Evolutionary conservation across 106 monocot species (phyloP).

Genomic region (Dendrobium huoshanense): DNA sequence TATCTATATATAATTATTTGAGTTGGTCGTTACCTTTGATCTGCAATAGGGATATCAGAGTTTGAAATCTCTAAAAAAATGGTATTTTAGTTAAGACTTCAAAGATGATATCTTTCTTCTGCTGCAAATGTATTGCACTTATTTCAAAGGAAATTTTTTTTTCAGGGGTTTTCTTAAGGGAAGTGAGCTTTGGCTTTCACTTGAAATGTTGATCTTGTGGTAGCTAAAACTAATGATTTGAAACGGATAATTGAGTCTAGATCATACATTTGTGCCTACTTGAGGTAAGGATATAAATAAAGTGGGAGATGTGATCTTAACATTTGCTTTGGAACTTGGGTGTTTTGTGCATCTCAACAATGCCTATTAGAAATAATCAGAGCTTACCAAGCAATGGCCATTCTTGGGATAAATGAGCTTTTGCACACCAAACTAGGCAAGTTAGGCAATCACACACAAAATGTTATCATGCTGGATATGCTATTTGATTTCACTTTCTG

Average conservation of each 20-base stretch:
- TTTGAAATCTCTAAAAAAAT: too few relatives aligned
- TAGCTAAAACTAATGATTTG: background rate
- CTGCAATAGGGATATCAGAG: too few relatives aligned
- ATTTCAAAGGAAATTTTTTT: background rate
- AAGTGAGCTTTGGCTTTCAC: too few relatives aligned
- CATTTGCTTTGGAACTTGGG: background rate
- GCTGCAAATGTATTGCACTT: background rate
- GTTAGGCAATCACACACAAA: background rate
- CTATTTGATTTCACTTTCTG: background rate
- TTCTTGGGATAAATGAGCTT: background rate
- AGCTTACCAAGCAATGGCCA: background rate
- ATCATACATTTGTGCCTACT: background rate
- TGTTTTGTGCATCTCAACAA: background rate
- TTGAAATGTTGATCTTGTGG: background rate
- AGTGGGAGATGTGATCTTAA: background rate
- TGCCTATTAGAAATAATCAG: background rate
- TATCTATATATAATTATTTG: background rate
- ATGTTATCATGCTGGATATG: background rate
- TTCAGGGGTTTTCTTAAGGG: background rate
- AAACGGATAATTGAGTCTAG: background rate
- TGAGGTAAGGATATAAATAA: background rate
- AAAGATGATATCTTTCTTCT: background rate
- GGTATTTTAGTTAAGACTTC: too few relatives aligned
- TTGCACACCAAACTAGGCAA: background rate
- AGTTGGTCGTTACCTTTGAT: background rate